These are phyloP conservation scores for Neoarthrinium moseri DNA, from an alignment of 2,329 filamentous ascomycete species.

Conservation along the genomic window DNA sequence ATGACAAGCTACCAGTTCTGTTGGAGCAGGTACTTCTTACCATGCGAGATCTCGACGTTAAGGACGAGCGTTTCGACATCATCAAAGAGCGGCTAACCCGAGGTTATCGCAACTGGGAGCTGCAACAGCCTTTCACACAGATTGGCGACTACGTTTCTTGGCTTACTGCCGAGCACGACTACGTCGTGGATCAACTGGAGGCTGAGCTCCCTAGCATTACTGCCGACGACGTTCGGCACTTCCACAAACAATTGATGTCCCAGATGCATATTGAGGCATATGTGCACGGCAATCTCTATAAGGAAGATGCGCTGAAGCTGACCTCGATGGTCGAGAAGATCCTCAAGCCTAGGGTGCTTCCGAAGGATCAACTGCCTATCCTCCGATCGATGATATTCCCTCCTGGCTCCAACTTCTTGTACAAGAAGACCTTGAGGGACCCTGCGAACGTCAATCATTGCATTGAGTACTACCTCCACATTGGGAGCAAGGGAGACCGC, in stretches of 20 bases:
- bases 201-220: slow-evolving; percentile 75
- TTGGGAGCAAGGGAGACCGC: slow-evolving; percentile 70
- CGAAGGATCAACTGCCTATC: slow-evolving; percentile 76
- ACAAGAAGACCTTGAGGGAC: slow-evolving; percentile 77
- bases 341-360: slow-evolving; percentile 71
- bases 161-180: slow-evolving; percentile 74
- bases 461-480: slow-evolving; percentile 73
- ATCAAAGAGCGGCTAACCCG: slow-evolving; percentile 82
- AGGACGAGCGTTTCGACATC: slow-evolving; percentile 85
- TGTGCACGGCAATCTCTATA: slow-evolving; percentile 90
- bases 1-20: slow-evolving; percentile 90
- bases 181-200: slow-evolving; percentile 76
- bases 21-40: slow-evolving; percentile 84
- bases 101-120: slow-evolving; percentile 81
- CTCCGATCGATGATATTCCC: slow-evolving; percentile 75
- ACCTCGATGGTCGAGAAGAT: slow-evolving; percentile 79
- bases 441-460: slow-evolving; percentile 87
- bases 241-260: slow-evolving; percentile 76
- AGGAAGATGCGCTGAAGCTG: slow-evolving; percentile 84
- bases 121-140: slow-evolving; percentile 85
- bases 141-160: slow-evolving; percentile 80
- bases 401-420: slow-evolving; percentile 79
- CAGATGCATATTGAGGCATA: slow-evolving; percentile 88
- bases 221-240: slow-evolving; percentile 69
- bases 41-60: slow-evolving; percentile 81